Evolutionary conservation across 495 filamentous ascomycete genomes (phyloP).

Genomic region (Penicillium dipodomyicola): DNA sequence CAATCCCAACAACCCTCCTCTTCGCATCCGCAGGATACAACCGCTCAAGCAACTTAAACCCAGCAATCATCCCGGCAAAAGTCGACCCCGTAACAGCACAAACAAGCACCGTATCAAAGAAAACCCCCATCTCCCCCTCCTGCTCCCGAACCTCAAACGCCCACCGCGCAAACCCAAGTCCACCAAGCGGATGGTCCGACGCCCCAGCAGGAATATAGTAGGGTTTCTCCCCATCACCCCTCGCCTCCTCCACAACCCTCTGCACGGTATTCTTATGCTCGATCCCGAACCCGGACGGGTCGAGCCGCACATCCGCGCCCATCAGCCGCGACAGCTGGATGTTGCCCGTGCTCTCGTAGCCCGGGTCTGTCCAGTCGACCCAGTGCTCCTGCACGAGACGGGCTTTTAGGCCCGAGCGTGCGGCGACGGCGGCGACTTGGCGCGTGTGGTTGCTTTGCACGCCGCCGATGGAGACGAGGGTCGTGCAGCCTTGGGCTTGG

Average conservation of each 20-base stretch:
- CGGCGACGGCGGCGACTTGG: slow-evolving; percentile 57
- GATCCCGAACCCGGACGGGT: slow-evolving; percentile 54
- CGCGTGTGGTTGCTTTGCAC: slow-evolving; percentile 67
- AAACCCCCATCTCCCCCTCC: slow-evolving; percentile 54
- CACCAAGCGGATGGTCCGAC: slow-evolving; percentile 63
- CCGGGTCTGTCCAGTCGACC: slow-evolving; percentile 54
- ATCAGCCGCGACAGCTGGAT: slow-evolving; percentile 62
- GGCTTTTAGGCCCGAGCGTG: slow-evolving; percentile 50
- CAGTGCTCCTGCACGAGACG: slow-evolving; percentile 61
- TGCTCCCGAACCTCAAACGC: slow-evolving; percentile 59
- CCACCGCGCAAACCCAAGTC: slow-evolving; percentile 63
- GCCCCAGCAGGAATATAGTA: slow-evolving; percentile 67
- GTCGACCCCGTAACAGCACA: slow-evolving; percentile 63
- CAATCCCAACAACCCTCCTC: slow-evolving; percentile 57
- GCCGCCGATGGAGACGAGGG: slow-evolving; percentile 61
- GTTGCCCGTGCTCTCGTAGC: slow-evolving; percentile 57
- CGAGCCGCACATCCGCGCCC: slow-evolving; percentile 55
- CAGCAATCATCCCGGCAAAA: slow-evolving; percentile 61
- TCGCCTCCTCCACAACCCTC: slow-evolving; percentile 46
- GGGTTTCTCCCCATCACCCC: slow-evolving; percentile 46
- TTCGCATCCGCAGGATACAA: slow-evolving; percentile 34
- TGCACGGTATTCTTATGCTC: slow-evolving; percentile 56
- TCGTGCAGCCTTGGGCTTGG: slow-evolving; percentile 49
- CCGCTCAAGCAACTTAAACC: slow-evolving; percentile 57
- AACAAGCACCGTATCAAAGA: slow-evolving; percentile 60